Base-by-base conservation (phyloP, 306 rosid genomes). In the Vicia villosa region DNA sequence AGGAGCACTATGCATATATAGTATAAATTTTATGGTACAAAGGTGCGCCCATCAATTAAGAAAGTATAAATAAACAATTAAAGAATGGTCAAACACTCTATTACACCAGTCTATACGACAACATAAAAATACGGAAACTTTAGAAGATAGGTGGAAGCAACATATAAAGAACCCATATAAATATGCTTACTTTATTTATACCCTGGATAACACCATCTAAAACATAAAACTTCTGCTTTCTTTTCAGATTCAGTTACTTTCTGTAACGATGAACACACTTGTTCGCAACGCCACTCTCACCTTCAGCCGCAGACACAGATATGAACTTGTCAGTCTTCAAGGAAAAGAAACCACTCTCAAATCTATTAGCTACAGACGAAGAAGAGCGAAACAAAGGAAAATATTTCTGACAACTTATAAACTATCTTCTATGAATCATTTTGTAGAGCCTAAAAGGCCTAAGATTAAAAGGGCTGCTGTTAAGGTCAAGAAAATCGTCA, bases 321-420 rank as follows among this genome's bases (percentile, higher is more conserved):
- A 86, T 30, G 92, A 86, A 60, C 50, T 74, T 13, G 52, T 89
- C 28, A 75, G 81, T 8, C 32, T 65, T 0, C 84, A 49, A 5
- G 72, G 62, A 30, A 46, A 45, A 11, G 72, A 68, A 14, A 24
- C n/a, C 30, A 9, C 72, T 51, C 12, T 71, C 8, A 71, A 82
- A 21, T 84, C 86, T 17, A 37, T 79, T 12, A 85, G 90, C 68
- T 87, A 80, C 24, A 77, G 76, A 51, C 79, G 78, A 30, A 77
- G 74, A 17, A 72, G 84, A 75, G 89, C 96, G 3, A 87, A 80
- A 76, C 88, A 83, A 13, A 78, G 92, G 41, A 60, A 82, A 72
- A 70, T 89, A 64, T 89, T 85, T 32, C 79, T 87, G 10, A 83
- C 85, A 36, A 77, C 87, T 5, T 89, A 86, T 68, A 85, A 78